A percentile compares a stretch with the other conserved stretches of the same genome.
phyloP scores from a whole-genome alignment of 225 moss, liverwort and hornwort species.

The Marchantia polymorpha region DNA sequence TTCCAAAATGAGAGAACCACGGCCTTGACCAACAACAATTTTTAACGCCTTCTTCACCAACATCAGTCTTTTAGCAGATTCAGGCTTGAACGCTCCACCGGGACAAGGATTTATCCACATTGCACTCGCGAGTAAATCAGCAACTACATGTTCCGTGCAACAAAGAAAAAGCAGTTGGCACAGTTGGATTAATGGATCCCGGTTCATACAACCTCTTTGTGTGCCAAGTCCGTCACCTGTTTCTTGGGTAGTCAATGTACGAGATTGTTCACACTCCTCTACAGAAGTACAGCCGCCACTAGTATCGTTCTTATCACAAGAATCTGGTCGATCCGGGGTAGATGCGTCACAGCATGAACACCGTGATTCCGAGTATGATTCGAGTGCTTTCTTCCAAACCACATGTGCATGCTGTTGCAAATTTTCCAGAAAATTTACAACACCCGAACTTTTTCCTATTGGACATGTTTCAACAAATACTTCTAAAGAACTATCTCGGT shows the following conservation, averaged over 20 bases:
- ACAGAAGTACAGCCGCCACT: slow-evolving; percentile 11
- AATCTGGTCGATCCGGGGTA: slow-evolving; percentile 8
- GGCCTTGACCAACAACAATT: slow-evolving; percentile 73
- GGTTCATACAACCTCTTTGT: slow-evolving; percentile 33
- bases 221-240: neutral
- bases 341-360: slow-evolving; percentile 41
- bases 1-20: slow-evolving; percentile 65
- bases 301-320: slow-evolving; percentile 12
- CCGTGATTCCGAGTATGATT: slow-evolving; percentile 38
- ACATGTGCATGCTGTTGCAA: slow-evolving; percentile 67
- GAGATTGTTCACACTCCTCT: slow-evolving; percentile 19
- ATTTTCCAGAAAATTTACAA: slow-evolving; percentile 58
- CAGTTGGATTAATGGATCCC: slow-evolving; percentile 40
- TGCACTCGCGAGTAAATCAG: slow-evolving; percentile 71
- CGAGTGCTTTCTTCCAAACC: slow-evolving; percentile 63
- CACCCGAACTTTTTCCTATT: slow-evolving; percentile 40
- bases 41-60: slow-evolving; percentile 76
- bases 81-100: slow-evolving; percentile 41
- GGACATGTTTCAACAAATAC: slow-evolving; percentile 36
- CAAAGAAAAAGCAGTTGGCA: slow-evolving; percentile 40
- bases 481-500: slow-evolving; percentile 48
- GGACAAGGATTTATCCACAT: slow-evolving; percentile 41
- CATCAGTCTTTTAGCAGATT: slow-evolving; percentile 53
- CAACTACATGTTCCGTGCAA: slow-evolving; percentile 48
- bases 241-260: neutral